Percentiles rank a stretch among this genome's conserved stretches.
Evolutionary conservation across 1,284 basidiomycete species (phyloP).

Genomic region (Irpex lacteus): DNA sequence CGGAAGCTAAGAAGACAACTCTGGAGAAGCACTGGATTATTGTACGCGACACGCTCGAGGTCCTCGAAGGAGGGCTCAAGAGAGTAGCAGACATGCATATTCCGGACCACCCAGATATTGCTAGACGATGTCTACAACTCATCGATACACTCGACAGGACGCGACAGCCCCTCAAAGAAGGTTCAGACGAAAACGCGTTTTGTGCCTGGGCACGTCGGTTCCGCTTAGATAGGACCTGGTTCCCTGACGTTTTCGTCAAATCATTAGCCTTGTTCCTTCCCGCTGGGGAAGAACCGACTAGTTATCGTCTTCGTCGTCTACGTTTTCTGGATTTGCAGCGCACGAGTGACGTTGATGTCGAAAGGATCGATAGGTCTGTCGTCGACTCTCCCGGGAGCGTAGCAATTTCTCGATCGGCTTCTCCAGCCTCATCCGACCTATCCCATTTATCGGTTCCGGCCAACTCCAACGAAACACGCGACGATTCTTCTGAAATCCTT

Average conservation of each 20-base stretch:
- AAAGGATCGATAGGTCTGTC: too few relatives aligned
- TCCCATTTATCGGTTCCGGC: too few relatives aligned
- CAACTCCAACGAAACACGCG: too few relatives aligned
- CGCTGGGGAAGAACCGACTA: not conserved
- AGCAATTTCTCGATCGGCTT: too few relatives aligned
- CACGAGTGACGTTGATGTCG: not conserved
- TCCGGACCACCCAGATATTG: not conserved
- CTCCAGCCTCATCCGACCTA: too few relatives aligned
- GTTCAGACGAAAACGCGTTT: not conserved
- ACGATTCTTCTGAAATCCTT: too few relatives aligned
- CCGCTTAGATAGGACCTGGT: not conserved
- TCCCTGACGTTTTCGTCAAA: not conserved
- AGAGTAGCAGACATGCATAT: not conserved
- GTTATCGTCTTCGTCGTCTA: not conserved
- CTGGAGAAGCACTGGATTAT: not conserved
- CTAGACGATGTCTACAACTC: not conserved
- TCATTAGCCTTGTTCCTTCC: not conserved
- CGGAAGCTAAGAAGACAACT: not conserved
- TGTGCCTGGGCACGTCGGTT: not conserved
- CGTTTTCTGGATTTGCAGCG: not conserved
- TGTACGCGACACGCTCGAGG: not conserved
- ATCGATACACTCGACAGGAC: not conserved
- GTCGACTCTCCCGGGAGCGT: too few relatives aligned
- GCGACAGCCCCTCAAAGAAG: not conserved
- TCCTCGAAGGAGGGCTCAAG: not conserved